Base-by-base conservation (phyloP, 345 rosid species). In the Populus alba region DNA sequence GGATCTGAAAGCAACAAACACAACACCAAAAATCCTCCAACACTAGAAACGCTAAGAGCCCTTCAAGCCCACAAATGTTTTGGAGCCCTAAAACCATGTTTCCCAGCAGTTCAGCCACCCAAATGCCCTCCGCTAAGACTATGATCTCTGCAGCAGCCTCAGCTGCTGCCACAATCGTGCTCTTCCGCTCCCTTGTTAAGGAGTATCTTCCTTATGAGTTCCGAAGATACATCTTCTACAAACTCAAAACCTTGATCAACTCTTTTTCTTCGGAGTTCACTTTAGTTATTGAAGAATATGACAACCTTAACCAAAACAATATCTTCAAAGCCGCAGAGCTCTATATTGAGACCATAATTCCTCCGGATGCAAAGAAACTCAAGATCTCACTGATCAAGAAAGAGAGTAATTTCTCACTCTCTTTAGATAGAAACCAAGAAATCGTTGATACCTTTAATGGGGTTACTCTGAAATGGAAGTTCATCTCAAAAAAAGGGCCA, bases 131-230 rank as follows among this genome's bases (percentile, higher is more conserved):
- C 4, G 38, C 86, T 70, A 82, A 70, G 65, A 25, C 81, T 31
- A 31, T 86, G 18, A 39, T 82, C 77, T 84, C 89, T 0, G 80
- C 84, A 11, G 85, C 83, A 22, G 87, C 87, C 72, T 79, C 89
- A 0, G 80, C 74, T 11, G 85, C 83, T 2, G 85, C 87, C 43
- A 75, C 87, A 1, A 83, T 77, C 59, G 75, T 82, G 87, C 41
- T 88, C 22, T 15, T 82, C 67, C 87, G 87, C 35, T 74, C 86
- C 11, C 5, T 84, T 18, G 63, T 75, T 10, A 70, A 8, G 18
- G 86, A 86, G 10, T 75, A 29, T 75, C 8, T 86, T 43, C 90
- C 90, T 7, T 27, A 0, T 0, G 90, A 88, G 86, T 75, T 86
- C 13, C 82, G 74, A 7, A 35, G 22, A 67, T 86, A 81, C 77